Evolutionary conservation across 2,329 filamentous ascomycete genomes (phyloP), one percentile per base, ranked within the genome.

Genomic region (Apiospora koreana): DNA sequence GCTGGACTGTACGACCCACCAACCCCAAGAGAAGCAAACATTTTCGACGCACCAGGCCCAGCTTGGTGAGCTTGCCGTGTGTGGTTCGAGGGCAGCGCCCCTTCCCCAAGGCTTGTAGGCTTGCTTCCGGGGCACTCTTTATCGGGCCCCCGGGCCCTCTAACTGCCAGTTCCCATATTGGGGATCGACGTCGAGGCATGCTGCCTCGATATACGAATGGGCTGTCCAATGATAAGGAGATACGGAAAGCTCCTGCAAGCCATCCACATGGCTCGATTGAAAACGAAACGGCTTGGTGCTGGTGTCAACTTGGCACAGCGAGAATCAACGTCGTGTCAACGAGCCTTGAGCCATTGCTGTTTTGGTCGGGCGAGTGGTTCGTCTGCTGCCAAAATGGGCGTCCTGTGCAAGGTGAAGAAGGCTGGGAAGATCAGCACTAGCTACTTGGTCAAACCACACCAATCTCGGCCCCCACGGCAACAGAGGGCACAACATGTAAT

Each of bases 101-200:
- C 10, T 43, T 38, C 25, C 16, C n/a, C 38, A 66, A n/a, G 41
- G 41, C 25, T 45, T 25, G 23, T n/a, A 45, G 41, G 41, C 25
- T 45, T 25, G 64, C n/a, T 25, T n/a, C 6, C 16, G 64, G 42
- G 64, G 4, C 64, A 25, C n/a, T 16, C n/a, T 31, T 45, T 9
- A 2, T 42, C n/a, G 12, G 3, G 14, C 16, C 23, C 38, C 64
- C 23, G 12, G 38, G 12, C 14, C 16, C n/a, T 10, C n/a, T 5
- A 66, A 66, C 42, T 45, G 64, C 38, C 64, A 42, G 38, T n/a
- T 42, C 38, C 64, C 64, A 45, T 66, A 62, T 62, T 62, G 54
- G 54, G 18, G 3, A 38, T 38, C 28, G 3, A 62, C 54, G 18
- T 18, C 54, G 38, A 38, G 54, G 31, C 4, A 38, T 38, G 31